Percentiles rank a stretch among this genome's conserved stretches.
These are phyloP conservation scores for Tricholomella constricta DNA, from an alignment of 768 basidiomycete species.

Conservation along the genomic window DNA sequence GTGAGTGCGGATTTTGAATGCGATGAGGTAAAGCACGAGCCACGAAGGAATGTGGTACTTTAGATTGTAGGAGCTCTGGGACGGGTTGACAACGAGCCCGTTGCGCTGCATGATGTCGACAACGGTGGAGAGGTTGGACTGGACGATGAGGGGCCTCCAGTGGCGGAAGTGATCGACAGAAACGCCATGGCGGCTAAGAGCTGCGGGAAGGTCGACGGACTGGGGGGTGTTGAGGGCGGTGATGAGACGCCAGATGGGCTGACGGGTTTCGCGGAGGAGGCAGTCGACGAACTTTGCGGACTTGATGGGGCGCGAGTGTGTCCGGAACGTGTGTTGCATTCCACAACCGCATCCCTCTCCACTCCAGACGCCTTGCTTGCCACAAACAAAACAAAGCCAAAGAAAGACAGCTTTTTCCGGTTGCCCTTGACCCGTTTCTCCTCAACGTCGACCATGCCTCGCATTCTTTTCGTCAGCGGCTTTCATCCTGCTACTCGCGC, in stretches of 20 bases:
- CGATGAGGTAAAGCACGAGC: constrained; percentile 54
- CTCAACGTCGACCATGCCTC: constrained; percentile 56
- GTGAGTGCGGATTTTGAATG: constrained; percentile 46
- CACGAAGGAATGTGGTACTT: constrained; percentile 44
- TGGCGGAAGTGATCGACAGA: constrained; percentile 36
- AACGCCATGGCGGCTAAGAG: constrained; percentile 34
- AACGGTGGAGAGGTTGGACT: constrained; percentile 35
- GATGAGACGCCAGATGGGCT: constrained; percentile 47
- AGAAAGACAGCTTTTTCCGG: constrained; percentile 15
- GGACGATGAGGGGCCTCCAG: constrained; percentile 40
- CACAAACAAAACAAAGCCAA: constrained; percentile 38
- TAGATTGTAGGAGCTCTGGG: neutral
- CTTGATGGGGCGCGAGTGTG: constrained; percentile 19
- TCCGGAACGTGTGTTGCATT: constrained; percentile 3
- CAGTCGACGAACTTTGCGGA: constrained; percentile 35
- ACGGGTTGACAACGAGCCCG: neutral
- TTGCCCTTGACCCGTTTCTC: constrained; percentile 22
- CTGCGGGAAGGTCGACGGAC: constrained; percentile 24
- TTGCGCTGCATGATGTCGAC: constrained; percentile 20
- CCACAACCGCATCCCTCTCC: too few relatives aligned
- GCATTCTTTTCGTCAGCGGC: constrained; percentile 86
- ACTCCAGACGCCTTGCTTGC: constrained; percentile 14
- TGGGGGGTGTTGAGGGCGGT: constrained; percentile 32
- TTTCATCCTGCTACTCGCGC: constrained; percentile 85
- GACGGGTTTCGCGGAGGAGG: constrained; percentile 33